These are phyloP conservation scores for Priceomyces castillae DNA, from an alignment of 805 yeast species.

Conservation along the genomic window DNA sequence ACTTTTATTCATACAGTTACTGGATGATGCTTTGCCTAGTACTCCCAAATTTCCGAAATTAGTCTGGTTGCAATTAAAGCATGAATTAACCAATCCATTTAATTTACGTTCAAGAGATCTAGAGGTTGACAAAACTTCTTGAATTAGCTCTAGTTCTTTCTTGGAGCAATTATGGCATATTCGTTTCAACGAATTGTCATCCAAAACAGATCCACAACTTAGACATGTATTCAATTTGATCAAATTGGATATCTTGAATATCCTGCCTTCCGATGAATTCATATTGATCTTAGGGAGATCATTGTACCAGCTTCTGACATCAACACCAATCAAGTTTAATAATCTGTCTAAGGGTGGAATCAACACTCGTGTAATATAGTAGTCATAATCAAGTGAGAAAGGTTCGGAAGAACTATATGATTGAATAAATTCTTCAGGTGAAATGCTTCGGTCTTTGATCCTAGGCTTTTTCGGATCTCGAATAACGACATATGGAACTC, in stretches of 20 bases:
- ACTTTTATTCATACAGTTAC: constrained; percentile 56
- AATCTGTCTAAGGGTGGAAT: constrained; percentile 89
- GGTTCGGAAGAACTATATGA: constrained; percentile 27
- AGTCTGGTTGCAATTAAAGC: constrained; percentile 20
- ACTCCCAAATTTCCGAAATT: constrained; percentile 16
- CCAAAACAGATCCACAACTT: constrained; percentile 22
- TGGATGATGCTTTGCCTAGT: constrained; percentile 7
- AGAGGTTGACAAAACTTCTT: constrained; percentile 26
- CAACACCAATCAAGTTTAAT: constrained; percentile 79
- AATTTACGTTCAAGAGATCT: constrained; percentile 21
- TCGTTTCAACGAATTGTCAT: constrained; percentile 1
- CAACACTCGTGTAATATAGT: constrained; percentile 78
- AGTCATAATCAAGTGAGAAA: constrained; percentile 69
- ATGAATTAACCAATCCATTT: constrained; percentile 11
- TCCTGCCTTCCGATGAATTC: constrained; percentile 1
- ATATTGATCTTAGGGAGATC: constrained; percentile 51
- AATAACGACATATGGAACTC: constrained; percentile 83
- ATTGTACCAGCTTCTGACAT: constrained; percentile 70
- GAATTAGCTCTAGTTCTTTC: constrained; percentile 34
- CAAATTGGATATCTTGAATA: constrained; percentile 11
- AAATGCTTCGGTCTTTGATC: constrained; percentile 71
- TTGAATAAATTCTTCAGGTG: constrained; percentile 71
- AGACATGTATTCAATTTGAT: constrained; percentile 21
- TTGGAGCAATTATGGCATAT: constrained; percentile 20
- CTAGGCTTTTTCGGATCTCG: constrained; percentile 53